Base-by-base conservation (phyloP, 176 grass and related monocot genomes). In the Poa annua region DNA sequence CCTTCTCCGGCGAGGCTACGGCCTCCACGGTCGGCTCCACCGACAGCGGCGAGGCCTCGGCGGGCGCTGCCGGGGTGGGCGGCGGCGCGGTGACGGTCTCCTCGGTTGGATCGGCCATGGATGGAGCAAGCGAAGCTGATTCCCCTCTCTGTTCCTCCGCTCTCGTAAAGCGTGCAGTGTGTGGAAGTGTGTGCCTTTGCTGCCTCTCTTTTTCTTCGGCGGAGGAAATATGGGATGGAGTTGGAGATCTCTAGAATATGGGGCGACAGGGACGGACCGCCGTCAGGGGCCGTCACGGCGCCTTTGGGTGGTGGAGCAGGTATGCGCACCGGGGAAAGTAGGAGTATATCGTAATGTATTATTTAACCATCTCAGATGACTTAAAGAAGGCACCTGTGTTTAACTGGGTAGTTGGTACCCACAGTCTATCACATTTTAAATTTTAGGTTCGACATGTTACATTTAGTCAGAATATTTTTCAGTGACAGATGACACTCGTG, bases 31-130 rank as follows among this genome's bases (percentile, higher is more conserved):
- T 72, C 44, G 63, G 83, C 61, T 88, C 86, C 49, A 64, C 53
- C 6, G 66, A 74, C 11, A 67, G 80, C 33, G 80, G 86, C 25
- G 76, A 12, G 8, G 71, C 78, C 53, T 81, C 96, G 8, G 79
- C 65, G 12, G 88, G 48, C 50, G 81, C 87, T 63, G 85, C 90
- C 1, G 84, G 64, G 20, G 85, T 81, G 16, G 83, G 83, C 20
- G 93, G 90, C 24, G 84, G 84, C 47, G 84, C 65, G 66, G 66
- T 26, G 29, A 86, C 67, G 24, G 71, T 86, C 82, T 94, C 91
- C 85, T 89, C 87, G 9, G 38, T 61, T 2, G 74, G 75, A 76
- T 86, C 92, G 73, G 91, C 92, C 87, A 91, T 89, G 17, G 69
- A 41, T 16, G 8, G 25, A 51, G 76, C 63, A 82, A 60, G 17